phyloP scores from a whole-genome alignment of 2,329 filamentous ascomycete genomes.

The Cercospora sp. region DNA sequence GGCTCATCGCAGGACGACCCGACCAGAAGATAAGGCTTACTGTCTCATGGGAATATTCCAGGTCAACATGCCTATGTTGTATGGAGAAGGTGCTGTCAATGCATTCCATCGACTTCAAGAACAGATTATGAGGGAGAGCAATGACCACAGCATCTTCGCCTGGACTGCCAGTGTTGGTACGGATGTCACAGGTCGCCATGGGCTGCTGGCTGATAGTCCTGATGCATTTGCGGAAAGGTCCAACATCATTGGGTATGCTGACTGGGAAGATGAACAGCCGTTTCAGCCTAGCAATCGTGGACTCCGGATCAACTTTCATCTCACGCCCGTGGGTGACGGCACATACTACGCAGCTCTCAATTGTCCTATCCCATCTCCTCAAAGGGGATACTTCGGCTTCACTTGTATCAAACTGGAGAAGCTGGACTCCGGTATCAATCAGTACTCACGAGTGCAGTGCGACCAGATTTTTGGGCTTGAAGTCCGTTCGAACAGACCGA shows the following conservation, averaged over 20 bases:
- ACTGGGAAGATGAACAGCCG: slow-evolving; percentile 34
- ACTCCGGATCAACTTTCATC: slow-evolving; percentile 21
- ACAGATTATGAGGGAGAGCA: slow-evolving; percentile 24
- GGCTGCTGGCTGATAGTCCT: slow-evolving; percentile 26
- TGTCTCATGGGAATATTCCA: slow-evolving; percentile 49
- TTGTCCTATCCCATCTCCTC: slow-evolving; percentile 37
- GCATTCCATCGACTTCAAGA: slow-evolving; percentile 42
- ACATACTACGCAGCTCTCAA: slow-evolving; percentile 38
- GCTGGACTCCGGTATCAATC: slow-evolving; percentile 20
- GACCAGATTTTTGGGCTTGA: slow-evolving; percentile 16
- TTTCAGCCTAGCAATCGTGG: slow-evolving; percentile 24
- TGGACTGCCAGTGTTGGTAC: neutral
- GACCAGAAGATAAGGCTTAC: slow-evolving; percentile 48
- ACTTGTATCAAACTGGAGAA: slow-evolving; percentile 38
- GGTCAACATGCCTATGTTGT: slow-evolving; percentile 48
- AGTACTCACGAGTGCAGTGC: slow-evolving; percentile 32
- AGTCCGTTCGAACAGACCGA: slow-evolving; percentile 22
- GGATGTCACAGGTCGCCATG: neutral
- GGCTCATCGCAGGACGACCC: slow-evolving; percentile 17
- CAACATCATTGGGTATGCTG: slow-evolving; percentile 38
- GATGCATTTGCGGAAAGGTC: slow-evolving; percentile 36
- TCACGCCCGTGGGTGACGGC: slow-evolving; percentile 15
- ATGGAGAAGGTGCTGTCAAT: slow-evolving; percentile 39
- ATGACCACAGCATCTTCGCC: slow-evolving; percentile 14
- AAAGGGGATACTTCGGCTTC: slow-evolving; percentile 33